Evolutionary conservation across 805 yeast genomes (phyloP).

Genomic region (Wickerhamiella allomyrinae): DNA sequence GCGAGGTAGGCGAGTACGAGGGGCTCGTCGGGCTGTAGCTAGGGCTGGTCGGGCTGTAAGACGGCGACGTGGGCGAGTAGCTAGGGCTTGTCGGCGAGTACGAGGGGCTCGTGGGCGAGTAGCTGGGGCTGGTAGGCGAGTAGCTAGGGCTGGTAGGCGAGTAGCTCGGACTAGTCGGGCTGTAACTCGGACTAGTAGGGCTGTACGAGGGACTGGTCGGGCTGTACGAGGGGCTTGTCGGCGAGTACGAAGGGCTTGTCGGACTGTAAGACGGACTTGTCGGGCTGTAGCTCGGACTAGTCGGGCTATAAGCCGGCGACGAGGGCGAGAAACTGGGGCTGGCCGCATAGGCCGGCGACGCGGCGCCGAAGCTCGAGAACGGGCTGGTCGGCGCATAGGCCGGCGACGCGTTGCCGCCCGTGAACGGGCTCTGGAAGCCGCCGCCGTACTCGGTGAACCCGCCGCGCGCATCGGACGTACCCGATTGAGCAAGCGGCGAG

Average conservation of each 20-base stretch:
- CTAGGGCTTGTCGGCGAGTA: slow-evolving; percentile 42
- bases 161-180: slow-evolving; percentile 63
- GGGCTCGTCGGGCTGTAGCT: slow-evolving; percentile 59
- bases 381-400: slow-evolving; percentile 68
- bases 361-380: slow-evolving; percentile 43
- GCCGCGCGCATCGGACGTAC: slow-evolving; percentile 65
- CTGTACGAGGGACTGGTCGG: slow-evolving; percentile 17
- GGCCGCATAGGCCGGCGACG: slow-evolving; percentile 57
- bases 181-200: slow-evolving; percentile 26
- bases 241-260: slow-evolving; percentile 57
- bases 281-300: slow-evolving; percentile 63
- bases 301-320: slow-evolving; percentile 53
- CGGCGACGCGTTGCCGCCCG: slow-evolving; percentile 39
- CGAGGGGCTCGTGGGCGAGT: slow-evolving; percentile 51
- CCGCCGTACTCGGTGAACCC: slow-evolving; percentile 87
- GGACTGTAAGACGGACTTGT: slow-evolving; percentile 63
- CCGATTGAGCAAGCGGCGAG: slow-evolving; percentile 85
- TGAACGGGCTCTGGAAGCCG: slow-evolving; percentile 38
- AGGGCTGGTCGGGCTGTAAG: slow-evolving; percentile 48
- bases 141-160: slow-evolving; percentile 65
- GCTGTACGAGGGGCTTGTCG: slow-evolving; percentile 47
- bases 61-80: slow-evolving; percentile 58
- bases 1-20: slow-evolving; percentile 53
- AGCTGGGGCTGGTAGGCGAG: slow-evolving; percentile 67
- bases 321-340: slow-evolving; percentile 61